Percentiles rank a stretch among this genome's conserved stretches.
These are phyloP conservation scores for Phialemoniopsis sp. DNA, from an alignment of 2,329 filamentous ascomycete genomes.

Conservation along the genomic window DNA sequence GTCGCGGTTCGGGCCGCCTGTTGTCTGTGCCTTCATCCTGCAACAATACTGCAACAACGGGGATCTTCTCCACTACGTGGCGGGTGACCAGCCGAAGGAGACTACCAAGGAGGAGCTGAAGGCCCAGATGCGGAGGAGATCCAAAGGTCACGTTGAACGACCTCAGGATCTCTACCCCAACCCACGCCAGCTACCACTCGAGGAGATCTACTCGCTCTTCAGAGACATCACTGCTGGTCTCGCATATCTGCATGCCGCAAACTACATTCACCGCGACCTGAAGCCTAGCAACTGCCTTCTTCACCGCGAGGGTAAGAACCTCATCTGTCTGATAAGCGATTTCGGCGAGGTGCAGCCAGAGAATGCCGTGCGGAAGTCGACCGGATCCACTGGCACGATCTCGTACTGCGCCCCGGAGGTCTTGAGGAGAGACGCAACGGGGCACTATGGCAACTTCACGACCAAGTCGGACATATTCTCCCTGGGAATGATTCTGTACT, in stretches of 20 bases:
- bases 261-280: slow-evolving; percentile 92
- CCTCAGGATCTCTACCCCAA: slow-evolving; percentile 41
- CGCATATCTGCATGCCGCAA: slow-evolving; percentile 82
- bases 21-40: slow-evolving; percentile 93
- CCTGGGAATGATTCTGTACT: slow-evolving; percentile 96
- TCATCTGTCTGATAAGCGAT: slow-evolving; percentile 87
- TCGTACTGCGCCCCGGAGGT: slow-evolving; percentile 98
- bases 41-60: slow-evolving; percentile 97
- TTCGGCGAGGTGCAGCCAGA: slow-evolving; percentile 95
- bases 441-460: slow-evolving; percentile 86
- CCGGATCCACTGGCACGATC: slow-evolving; percentile 90
- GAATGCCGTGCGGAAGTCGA: slow-evolving; percentile 77
- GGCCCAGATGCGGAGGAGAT: slow-evolving; percentile 77
- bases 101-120: slow-evolving; percentile 82
- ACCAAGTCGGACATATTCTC: slow-evolving; percentile 99
- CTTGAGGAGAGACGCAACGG: slow-evolving; percentile 62
- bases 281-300: slow-evolving; percentile 95
- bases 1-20: slow-evolving; percentile 81
- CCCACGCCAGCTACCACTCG: slow-evolving; percentile 57
- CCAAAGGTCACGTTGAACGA: slow-evolving; percentile 69
- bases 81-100: slow-evolving; percentile 60
- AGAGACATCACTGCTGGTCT: slow-evolving; percentile 90
- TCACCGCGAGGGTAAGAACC: slow-evolving; percentile 67
- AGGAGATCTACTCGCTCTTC: slow-evolving; percentile 96
- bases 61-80: slow-evolving; percentile 82